Conservation (phyloP, 345 rosid species). For the Brassica incana region DNA sequence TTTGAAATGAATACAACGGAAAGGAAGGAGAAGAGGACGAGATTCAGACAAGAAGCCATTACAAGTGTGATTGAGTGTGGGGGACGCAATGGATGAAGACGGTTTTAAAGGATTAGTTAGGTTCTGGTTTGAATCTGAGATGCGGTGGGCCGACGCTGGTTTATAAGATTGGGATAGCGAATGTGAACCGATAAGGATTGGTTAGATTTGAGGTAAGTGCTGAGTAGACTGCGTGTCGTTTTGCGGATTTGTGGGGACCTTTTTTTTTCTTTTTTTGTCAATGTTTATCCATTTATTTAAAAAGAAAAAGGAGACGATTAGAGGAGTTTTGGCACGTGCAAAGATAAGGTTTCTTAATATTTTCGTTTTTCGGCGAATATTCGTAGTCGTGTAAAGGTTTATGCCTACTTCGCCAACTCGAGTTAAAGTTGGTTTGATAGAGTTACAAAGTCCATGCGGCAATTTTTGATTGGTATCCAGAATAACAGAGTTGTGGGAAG, state of each 20-base stretch:
- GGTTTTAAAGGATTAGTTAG: constrained; percentile 3
- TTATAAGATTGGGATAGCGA: background rate
- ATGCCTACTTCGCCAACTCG: constrained; percentile 1
- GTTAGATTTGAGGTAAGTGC: constrained; percentile 34
- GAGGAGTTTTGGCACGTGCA: constrained; percentile 6
- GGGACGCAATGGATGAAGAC: background rate
- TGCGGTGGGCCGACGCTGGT: constrained; percentile 44
- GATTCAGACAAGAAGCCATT: constrained; percentile 7
- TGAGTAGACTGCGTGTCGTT: constrained; percentile 46
- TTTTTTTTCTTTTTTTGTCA: constrained; percentile 24
- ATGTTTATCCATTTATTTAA: constrained; percentile 32
- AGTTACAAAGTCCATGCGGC: too few species aligned
- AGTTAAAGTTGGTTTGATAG: background rate
- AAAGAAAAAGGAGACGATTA: background rate
- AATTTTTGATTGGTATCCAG: too few species aligned
- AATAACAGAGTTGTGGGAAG: background rate
- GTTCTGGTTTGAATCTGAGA: constrained; percentile 18
- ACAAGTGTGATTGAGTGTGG: constrained; percentile 18
- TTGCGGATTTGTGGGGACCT: constrained; percentile 28
- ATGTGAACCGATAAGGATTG: constrained; percentile 39
- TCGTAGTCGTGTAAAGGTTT: constrained; percentile 10
- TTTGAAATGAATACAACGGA: background rate
- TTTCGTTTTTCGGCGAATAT: constrained; percentile 9
- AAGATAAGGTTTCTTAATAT: background rate
- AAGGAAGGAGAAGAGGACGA: constrained; percentile 18